Percentiles rank a stretch among this genome's conserved stretches.
phyloP scores from a whole-genome alignment of 805 yeast genomes.

The Saturnispora silvae region DNA sequence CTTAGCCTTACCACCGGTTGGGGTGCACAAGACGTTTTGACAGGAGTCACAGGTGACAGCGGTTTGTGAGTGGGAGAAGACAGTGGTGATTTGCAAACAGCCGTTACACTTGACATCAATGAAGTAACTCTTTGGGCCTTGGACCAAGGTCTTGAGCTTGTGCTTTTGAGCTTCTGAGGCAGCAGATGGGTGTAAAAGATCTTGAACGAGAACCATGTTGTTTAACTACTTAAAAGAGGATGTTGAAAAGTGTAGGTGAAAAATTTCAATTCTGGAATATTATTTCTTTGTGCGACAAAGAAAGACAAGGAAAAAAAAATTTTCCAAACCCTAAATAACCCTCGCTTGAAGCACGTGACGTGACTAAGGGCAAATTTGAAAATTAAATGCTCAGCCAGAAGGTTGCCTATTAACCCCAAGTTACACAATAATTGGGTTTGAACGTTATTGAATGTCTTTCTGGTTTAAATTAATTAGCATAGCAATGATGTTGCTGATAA shows the following conservation, averaged over 20 bases:
- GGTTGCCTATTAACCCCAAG: neutral
- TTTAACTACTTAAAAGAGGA: constrained; percentile 2
- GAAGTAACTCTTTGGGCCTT: constrained; percentile 97
- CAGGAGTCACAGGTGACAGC: constrained; percentile 99
- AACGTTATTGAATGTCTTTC: too few species aligned
- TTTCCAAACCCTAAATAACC: constrained; percentile 5
- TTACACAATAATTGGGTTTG: too few species aligned
- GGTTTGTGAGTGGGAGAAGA: constrained; percentile 99
- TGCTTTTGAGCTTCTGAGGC: constrained; percentile 94
- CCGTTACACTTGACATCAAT: constrained; percentile 99
- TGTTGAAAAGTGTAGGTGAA: neutral
- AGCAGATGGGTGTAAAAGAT: constrained; percentile 95
- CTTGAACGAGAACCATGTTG: constrained; percentile 89
- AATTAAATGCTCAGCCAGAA: neutral
- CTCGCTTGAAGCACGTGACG: constrained; percentile 9
- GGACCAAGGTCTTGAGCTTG: constrained; percentile 96
- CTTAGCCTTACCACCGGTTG: constrained; percentile 99
- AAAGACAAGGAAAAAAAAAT: constrained; percentile 1
- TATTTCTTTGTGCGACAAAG: too few species aligned
- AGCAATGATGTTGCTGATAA: too few species aligned
- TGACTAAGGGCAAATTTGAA: too few species aligned
- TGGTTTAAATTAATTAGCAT: too few species aligned
- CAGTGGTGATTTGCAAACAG: constrained; percentile 97
- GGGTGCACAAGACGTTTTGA: constrained; percentile 96
- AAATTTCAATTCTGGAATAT: too few species aligned